phyloP scores from a whole-genome alignment of 768 basidiomycete species.

The Lanmaoa rubissima region DNA sequence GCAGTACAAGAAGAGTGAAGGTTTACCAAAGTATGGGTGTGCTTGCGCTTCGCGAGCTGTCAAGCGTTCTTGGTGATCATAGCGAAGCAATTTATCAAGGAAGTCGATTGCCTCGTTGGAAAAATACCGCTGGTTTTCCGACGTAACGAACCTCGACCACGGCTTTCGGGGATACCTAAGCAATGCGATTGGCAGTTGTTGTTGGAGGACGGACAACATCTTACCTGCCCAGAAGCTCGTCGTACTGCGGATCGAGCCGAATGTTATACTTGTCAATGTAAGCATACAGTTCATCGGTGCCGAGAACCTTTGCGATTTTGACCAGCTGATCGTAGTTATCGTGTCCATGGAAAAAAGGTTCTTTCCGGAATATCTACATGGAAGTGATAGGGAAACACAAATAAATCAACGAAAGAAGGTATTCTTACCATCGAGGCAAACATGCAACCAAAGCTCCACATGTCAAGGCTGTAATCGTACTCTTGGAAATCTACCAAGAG shows the following conservation, averaged over 20 bases:
- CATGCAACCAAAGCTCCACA: conserved; percentile 99
- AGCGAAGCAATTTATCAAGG: conserved; percentile 90
- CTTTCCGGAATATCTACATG: conserved; percentile 92
- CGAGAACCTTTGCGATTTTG: conserved; percentile 96
- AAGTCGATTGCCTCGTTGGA: conserved; percentile 97
- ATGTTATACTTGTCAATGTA: conserved; percentile 97
- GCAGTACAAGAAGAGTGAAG: conserved; percentile 7
- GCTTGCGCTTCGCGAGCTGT: conserved; percentile 92
- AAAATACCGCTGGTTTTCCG: conserved; percentile 94
- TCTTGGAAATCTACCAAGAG: conserved; percentile 97
- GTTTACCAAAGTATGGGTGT: conserved; percentile 88
- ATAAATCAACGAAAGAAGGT: not conserved
- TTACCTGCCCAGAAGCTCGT: conserved; percentile 87
- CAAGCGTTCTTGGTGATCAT: conserved; percentile 95
- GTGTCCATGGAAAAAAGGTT: conserved; percentile 99
- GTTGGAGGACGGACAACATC: conserved; percentile 12
- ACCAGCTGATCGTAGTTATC: conserved; percentile 99
- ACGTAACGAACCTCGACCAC: conserved; percentile 94
- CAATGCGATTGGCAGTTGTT: conserved; percentile 3
- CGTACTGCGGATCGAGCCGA: conserved; percentile 92
- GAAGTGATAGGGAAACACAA: not conserved
- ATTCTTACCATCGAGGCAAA: conserved; percentile 91
- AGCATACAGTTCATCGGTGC: conserved; percentile 90
- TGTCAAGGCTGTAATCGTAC: conserved; percentile 96
- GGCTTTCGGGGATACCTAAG: conserved; percentile 87